Evolutionary conservation across 1,139 yeast species (phyloP), one percentile per base, ranked within the genome.

Genomic region (Chernovozyma aurita): DNA sequence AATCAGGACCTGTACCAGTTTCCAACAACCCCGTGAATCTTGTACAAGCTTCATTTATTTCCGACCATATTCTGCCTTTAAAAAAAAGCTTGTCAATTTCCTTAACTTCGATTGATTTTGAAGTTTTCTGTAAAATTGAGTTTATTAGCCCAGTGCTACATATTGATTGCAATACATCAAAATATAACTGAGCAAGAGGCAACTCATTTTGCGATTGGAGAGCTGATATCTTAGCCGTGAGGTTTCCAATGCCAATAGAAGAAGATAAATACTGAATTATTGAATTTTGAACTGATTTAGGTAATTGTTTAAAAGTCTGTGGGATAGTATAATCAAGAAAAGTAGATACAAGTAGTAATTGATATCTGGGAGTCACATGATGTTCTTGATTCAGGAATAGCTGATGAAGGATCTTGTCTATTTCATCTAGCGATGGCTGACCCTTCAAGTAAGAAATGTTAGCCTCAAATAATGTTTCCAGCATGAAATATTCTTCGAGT

Each of bases 1-100:
- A 47, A 3, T 42, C 34, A 12, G 45, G 26, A 4, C 47, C 44
- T 5, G 48, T 26, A 4, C 39, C 30, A 26, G 30, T 7, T n/a
- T n/a, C n/a, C n/a, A n/a, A n/a, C n/a, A n/a, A n/a, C n/a, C n/a
- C n/a, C n/a, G n/a, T n/a, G n/a, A 12, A 28, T 28, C 22, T 28
- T 12, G 15, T 14, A 7, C 7, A 5, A 0, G 44, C 44, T 40
- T 67, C 70, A 30, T 54, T 57, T 7, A 55, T 46, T 4, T 53
- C 36, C 0, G 63, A 38, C 33, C 57, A 59, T 4, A 49, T 38
- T 33, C 48, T 53, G 0, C 75, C 74, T 35, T 54, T 63, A 43
- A 61, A 68, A 4, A 70, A 14, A 7, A 68, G 45, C 37, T 62
- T 65, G 36, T 67, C 70, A 11, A 66, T 42, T 38, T 68, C 74